These are phyloP conservation scores for Dryadomyces quercivorus DNA, from an alignment of 2,329 filamentous ascomycete species.

Conservation along the genomic window DNA sequence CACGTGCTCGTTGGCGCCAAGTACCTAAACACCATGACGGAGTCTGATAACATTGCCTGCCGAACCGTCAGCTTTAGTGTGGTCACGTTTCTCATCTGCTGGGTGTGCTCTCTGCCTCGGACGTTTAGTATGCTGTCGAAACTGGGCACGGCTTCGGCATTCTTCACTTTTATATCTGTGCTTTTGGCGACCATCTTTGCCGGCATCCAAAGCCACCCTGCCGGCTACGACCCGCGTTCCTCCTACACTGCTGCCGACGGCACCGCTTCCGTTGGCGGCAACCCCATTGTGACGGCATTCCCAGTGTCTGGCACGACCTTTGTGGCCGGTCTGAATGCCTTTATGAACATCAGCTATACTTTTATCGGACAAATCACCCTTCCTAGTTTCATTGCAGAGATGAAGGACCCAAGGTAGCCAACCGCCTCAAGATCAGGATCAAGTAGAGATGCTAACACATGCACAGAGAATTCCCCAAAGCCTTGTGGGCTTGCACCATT, in stretches of 20 bases:
- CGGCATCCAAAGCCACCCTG: slow-evolving; percentile 62
- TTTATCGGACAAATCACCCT: slow-evolving; percentile 94
- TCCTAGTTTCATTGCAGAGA: slow-evolving; percentile 90
- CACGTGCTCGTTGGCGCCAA: slow-evolving; percentile 77
- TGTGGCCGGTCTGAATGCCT: slow-evolving; percentile 71
- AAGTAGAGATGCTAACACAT: slow-evolving; percentile 18
- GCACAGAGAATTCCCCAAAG: slow-evolving; percentile 73
- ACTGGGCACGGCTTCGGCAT: slow-evolving; percentile 64
- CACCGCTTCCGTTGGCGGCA: slow-evolving; percentile 30
- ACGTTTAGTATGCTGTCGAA: slow-evolving; percentile 75
- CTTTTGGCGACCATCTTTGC: slow-evolving; percentile 74
- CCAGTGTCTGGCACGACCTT: slow-evolving; percentile 64
- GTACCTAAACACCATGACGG: slow-evolving; percentile 81
- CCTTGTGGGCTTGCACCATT: slow-evolving; percentile 81
- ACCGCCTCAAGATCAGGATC: not conserved
- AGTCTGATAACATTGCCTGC: slow-evolving; percentile 45
- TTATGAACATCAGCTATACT: slow-evolving; percentile 91
- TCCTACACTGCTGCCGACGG: slow-evolving; percentile 21
- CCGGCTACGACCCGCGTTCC: slow-evolving; percentile 44
- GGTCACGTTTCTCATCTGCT: slow-evolving; percentile 63
- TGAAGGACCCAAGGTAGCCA: slow-evolving; percentile 48
- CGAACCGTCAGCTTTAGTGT: slow-evolving; percentile 74
- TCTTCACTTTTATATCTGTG: slow-evolving; percentile 85
- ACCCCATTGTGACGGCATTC: slow-evolving; percentile 55
- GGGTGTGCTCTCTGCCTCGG: slow-evolving; percentile 67